phyloP scores from a whole-genome alignment of 2,329 filamentous ascomycete genomes.

The Xylaria arbuscula region DNA sequence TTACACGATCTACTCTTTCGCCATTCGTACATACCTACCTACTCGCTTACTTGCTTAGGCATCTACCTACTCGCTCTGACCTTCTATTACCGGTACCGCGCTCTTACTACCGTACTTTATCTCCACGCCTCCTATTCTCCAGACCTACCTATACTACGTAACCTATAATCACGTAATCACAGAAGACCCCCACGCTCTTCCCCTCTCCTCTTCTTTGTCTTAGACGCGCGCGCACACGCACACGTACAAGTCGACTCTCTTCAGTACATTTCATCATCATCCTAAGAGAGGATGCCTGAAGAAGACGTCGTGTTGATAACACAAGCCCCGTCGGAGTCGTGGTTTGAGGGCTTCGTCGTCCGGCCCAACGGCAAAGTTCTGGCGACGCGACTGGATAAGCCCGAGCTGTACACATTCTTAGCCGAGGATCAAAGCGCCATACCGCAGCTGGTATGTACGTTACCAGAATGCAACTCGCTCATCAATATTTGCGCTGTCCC shows the following conservation, averaged over 20 bases:
- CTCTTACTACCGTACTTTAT: not conserved
- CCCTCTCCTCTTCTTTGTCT: not conserved
- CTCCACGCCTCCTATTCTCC: not conserved
- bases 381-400: constrained; percentile 47
- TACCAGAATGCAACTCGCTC: constrained; percentile 45
- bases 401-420: constrained; percentile 48
- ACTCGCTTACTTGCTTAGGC: not conserved
- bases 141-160: not conserved
- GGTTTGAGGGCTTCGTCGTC: constrained; percentile 48
- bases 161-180: constrained; percentile 10
- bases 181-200: not conserved
- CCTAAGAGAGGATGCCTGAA: constrained; percentile 40
- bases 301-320: constrained; percentile 49
- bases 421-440: constrained; percentile 44
- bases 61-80: not conserved
- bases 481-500: constrained; percentile 45
- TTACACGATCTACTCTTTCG: not conserved
- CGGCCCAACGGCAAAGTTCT: constrained; percentile 49
- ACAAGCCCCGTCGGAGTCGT: constrained; percentile 48
- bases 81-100: not conserved
- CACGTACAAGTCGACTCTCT: not conserved
- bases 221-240: not conserved
- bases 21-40: not conserved
- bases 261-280: not conserved
- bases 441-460: constrained; percentile 45